Evolutionary conservation across 1,284 basidiomycete species (phyloP).

Genomic region (Austropuccinia psidii): DNA sequence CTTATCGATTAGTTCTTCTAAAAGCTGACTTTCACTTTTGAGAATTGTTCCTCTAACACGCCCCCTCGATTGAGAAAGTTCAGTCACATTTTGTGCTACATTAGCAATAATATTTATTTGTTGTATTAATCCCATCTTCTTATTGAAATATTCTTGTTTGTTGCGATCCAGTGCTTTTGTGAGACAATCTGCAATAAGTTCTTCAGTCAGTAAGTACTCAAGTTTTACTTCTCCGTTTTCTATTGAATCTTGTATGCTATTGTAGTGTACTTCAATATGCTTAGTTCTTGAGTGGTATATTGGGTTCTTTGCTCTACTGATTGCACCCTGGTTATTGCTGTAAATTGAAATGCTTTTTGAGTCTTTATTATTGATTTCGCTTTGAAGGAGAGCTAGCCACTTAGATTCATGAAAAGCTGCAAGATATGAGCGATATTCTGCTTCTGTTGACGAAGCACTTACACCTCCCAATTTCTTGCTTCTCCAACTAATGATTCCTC

Average conservation of each 20-base stretch:
- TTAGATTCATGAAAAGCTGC: conserved; percentile 1
- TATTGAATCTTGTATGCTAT: neutral
- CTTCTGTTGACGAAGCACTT: conserved; percentile 11
- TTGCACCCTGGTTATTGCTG: conserved; percentile 13
- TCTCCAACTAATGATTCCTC: too few relatives aligned
- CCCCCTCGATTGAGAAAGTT: too few relatives aligned
- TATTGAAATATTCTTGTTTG: neutral
- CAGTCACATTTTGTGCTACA: too few relatives aligned
- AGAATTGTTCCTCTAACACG: too few relatives aligned
- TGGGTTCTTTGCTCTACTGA: conserved; percentile 21
- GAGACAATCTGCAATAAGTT: neutral
- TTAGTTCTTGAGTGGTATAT: conserved; percentile 27
- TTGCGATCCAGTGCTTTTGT: conserved; percentile 3
- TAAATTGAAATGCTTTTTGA: neutral
- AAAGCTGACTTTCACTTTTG: too few relatives aligned
- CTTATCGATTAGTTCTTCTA: too few relatives aligned
- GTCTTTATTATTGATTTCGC: neutral
- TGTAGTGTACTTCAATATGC: conserved; percentile 16
- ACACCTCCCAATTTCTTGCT: conserved; percentile 3
- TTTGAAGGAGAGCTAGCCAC: neutral
- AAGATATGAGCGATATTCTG: neutral
- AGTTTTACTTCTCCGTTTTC: conserved; percentile 10
- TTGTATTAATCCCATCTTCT: conserved; percentile 10
- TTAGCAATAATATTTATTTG: too few relatives aligned
- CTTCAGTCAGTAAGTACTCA: neutral